Evolutionary conservation across 2,329 filamentous ascomycete genomes (phyloP).

Genomic region (Talaromyces amestolkiae): DNA sequence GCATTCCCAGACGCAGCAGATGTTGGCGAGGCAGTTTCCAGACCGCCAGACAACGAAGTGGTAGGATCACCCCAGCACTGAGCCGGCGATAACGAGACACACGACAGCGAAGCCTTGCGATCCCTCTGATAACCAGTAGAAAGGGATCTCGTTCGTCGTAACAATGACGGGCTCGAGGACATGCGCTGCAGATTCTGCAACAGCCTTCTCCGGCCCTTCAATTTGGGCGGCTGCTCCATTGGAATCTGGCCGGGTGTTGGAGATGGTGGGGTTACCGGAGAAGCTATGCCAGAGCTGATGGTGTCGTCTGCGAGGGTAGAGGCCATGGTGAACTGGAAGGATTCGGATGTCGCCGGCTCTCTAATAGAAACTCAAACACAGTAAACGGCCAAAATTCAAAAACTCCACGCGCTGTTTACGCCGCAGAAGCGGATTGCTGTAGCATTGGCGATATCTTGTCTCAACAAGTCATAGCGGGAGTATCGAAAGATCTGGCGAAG

Average conservation of each 20-base stretch:
- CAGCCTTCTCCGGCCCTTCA: conserved; percentile 67
- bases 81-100: conserved; percentile 58
- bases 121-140: conserved; percentile 65
- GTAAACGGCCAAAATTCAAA: neutral
- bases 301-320: conserved; percentile 30
- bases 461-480: conserved; percentile 8
- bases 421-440: neutral
- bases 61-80: conserved; percentile 57
- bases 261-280: conserved; percentile 36
- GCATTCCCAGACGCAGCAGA: conserved; percentile 51
- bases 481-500: neutral
- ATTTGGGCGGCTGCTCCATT: conserved; percentile 52
- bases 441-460: conserved; percentile 3
- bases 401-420: neutral
- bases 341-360: neutral
- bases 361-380: neutral
- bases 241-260: conserved; percentile 36
- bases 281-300: conserved; percentile 32
- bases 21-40: conserved; percentile 45
- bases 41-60: conserved; percentile 55
- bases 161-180: conserved; percentile 73
- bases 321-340: conserved; percentile 28
- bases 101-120: conserved; percentile 63
- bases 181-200: conserved; percentile 76
- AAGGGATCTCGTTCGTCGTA: conserved; percentile 60